Base-by-base conservation (phyloP, 208 protist genomes). In the Giardia duodenalis region DNA sequence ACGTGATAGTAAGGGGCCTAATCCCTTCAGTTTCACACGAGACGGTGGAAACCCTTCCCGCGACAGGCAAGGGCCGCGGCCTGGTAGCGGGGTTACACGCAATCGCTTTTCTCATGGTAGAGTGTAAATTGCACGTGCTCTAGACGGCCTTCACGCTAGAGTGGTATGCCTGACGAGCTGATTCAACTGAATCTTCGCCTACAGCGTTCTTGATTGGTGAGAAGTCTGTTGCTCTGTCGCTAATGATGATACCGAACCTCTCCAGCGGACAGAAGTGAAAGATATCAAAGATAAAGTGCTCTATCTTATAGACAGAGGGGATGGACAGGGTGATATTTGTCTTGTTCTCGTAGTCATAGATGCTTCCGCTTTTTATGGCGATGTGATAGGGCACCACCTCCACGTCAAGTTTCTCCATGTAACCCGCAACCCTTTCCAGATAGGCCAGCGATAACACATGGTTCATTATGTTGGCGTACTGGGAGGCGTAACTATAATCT, bases 261-360 rank as follows among this genome's bases (percentile, higher is more conserved):
- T 10, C 86, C 4, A 89, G 4, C 42, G 4, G 22, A 44, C 86
- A 89, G 86, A 89, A 89, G 86, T 89, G 86, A 44, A 89, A 89
- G 86, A 46, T 46, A 44, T 89, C 86, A 45, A 89, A 89, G 42
- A 89, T 89, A 44, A 89, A 45, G 39, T n/a, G 44, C 86, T 89
- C 86, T 19, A 89, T 45, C 44, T 89, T 89, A 42, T 46, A 10
- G 42, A 44, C 86, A 45, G 3, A 46, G 4, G 4, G 22, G 3
- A 4, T 3, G 19, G 4, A 4, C 44, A 42, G 44, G 42, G 42
- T 44, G 44, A 89, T 42, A 46, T 46, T 45, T 45, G 4, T 89
- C 44, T 42, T 10, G 19, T 89, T 44, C 86, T 46, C 4, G 42
- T 46, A 89, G 44, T 89, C 86, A 42, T 46, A 89, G 44, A 46